Evolutionary conservation across 257 asterid genomes (phyloP), one percentile per base, ranked within the genome.

Genomic region (Solanum gandarillasii): DNA sequence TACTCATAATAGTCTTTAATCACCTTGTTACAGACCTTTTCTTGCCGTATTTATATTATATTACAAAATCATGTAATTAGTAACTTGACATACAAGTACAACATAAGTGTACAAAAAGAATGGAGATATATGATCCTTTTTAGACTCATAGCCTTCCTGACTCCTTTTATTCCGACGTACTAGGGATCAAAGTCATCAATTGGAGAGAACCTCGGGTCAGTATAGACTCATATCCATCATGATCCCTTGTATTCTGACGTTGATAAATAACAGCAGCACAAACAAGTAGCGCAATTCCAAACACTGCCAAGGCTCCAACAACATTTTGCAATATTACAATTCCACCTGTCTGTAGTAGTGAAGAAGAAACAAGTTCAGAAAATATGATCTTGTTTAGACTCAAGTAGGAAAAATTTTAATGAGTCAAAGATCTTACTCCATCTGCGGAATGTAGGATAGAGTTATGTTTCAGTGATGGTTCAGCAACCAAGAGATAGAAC

Each of bases 401-500:
- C 14, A 12, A 38, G n/a, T 25, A 78, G 84, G 62, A n/a, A 41
- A 78, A 39, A 4, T 41, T 78, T 39, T 13, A 41, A 78, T 25
- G n/a, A 4, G 36, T 25, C 34, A 13, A 46, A 46, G 55, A 13
- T 84, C 93, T 88, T 92, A 95, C 98, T 16, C 85, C 70, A 48
- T 88, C 83, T 9, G 89, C 72, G 65, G 91, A 88, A 62, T 87
- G 90, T 72, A n/a, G 58, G 84, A 88, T 23, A 14, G 90, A 46
- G 11, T 75, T 87, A 46, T 90, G 71, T 38, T 75, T 72, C 38
- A 90, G 38, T 5, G 93, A 87, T 36, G 96, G 89, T 84, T 90
- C 94, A 27, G 97, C 94, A 84, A 94, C 87, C 89, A 94, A 90
- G 86, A 96, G 78, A 93, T 96, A 95, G 88, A 96, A 94, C 29